Percentiles rank a stretch among this genome's conserved stretches.
phyloP scores from a whole-genome alignment of 2,329 filamentous ascomycete species.

The Monosporascus sp. region DNA sequence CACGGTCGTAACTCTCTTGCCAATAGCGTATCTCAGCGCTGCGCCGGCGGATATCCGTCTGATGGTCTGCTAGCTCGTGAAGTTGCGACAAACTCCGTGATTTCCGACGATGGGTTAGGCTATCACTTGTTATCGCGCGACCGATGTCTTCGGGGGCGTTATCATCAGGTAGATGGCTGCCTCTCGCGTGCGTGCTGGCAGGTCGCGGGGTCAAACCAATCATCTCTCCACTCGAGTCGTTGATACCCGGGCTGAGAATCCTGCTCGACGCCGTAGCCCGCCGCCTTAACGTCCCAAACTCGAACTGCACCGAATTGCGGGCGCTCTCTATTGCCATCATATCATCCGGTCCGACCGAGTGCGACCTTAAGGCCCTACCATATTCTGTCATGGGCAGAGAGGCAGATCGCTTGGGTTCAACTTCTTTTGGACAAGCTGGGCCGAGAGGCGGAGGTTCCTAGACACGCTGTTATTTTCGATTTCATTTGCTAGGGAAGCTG shows the following conservation, averaged over 20 bases:
- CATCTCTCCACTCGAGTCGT: conserved; percentile 38
- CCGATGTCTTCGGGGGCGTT: conserved; percentile 53
- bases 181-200: conserved; percentile 53
- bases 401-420: conserved; percentile 48
- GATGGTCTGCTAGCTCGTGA: conserved; percentile 32
- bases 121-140: conserved; percentile 57
- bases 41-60: conserved; percentile 40
- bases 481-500: neutral
- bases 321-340: conserved; percentile 48
- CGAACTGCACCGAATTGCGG: conserved; percentile 48
- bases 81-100: conserved; percentile 57
- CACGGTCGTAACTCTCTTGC: conserved; percentile 55
- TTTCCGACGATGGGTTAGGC: conserved; percentile 43
- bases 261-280: conserved; percentile 40
- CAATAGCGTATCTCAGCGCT: conserved; percentile 62
- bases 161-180: conserved; percentile 32
- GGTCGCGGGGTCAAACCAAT: conserved; percentile 56
- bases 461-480: conserved; percentile 1
- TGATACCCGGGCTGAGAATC: conserved; percentile 32
- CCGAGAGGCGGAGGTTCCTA: conserved; percentile 36
- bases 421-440: conserved; percentile 25
- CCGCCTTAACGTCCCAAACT: conserved; percentile 32
- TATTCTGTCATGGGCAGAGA: conserved; percentile 58
- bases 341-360: conserved; percentile 55
- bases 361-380: conserved; percentile 55